A percentile compares a stretch with the other conserved stretches of the same genome.
phyloP scores from a whole-genome alignment of 2,329 filamentous ascomycete genomes.

The Botryotinia convoluta region DNA sequence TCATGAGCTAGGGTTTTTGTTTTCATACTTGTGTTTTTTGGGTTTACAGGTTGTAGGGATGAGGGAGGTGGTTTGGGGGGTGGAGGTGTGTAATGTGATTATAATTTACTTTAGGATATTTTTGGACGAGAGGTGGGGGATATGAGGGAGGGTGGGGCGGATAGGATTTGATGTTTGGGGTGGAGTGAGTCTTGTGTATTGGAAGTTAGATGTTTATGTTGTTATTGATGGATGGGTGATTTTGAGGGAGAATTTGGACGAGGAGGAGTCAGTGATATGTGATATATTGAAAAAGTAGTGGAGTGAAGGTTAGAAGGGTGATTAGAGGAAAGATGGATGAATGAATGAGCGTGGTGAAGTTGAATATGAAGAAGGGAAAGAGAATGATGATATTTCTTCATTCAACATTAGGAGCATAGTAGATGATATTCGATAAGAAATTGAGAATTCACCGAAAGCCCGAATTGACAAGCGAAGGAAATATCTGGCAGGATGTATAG shows the following conservation, averaged over 20 bases:
- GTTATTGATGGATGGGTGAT: accelerated
- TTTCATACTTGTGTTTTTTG: too few relatives aligned
- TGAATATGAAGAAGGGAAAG: too few relatives aligned
- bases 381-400: too few relatives aligned
- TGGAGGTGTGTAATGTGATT: neutral
- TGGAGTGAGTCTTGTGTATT: neutral
- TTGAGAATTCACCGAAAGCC: neutral
- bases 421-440: neutral
- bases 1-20: too few relatives aligned
- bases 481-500: neutral
- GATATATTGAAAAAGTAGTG: neutral
- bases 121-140: too few relatives aligned
- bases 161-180: neutral
- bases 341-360: too few relatives aligned
- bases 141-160: too few relatives aligned
- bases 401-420: accelerated
- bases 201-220: neutral
- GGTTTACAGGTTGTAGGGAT: too few relatives aligned
- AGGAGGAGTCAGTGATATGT: neutral
- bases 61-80: too few relatives aligned
- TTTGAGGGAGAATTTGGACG: neutral
- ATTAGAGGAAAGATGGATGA: neutral
- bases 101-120: neutral
- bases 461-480: too few relatives aligned
- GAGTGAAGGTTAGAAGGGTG: neutral